Percentiles rank a stretch among this genome's conserved stretches.
Conservation (phyloP, 345 rosid species). For the Crucihimalaya himalaica region DNA sequence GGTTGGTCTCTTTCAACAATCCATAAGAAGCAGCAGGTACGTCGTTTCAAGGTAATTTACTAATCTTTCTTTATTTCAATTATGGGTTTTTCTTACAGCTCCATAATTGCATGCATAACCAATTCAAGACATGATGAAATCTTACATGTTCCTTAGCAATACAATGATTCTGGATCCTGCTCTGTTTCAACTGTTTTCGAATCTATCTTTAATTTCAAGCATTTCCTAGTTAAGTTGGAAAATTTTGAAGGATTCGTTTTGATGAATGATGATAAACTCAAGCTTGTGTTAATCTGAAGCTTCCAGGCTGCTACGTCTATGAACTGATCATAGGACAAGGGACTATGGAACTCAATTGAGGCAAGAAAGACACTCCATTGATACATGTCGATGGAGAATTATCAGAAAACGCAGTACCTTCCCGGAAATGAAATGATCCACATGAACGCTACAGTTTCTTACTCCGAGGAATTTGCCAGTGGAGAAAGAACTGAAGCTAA, state of each 20-base stretch:
- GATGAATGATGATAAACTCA: slow-evolving; percentile 24
- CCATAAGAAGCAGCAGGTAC: slow-evolving; percentile 39
- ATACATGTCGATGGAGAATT: slow-evolving; percentile 29
- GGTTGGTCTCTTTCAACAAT: slow-evolving; percentile 51
- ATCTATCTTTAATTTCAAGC: not conserved
- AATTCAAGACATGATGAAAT: slow-evolving; percentile 8
- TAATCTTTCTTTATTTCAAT: slow-evolving; percentile 25
- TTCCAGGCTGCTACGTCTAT: not conserved
- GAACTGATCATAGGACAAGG: slow-evolving; percentile 45
- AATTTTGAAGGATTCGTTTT: not conserved
- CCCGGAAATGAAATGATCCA: slow-evolving; percentile 26
- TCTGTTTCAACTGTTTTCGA: slow-evolving; percentile 1
- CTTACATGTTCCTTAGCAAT: slow-evolving; percentile 22
- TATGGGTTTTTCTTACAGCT: slow-evolving; percentile 15
- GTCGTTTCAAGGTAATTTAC: slow-evolving; percentile 56
- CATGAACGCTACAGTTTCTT: slow-evolving; percentile 37
- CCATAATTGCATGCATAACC: slow-evolving; percentile 31
- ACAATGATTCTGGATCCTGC: slow-evolving; percentile 4
- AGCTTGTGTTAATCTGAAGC: slow-evolving; percentile 13
- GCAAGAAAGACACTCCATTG: slow-evolving; percentile 51
- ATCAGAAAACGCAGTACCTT: slow-evolving; percentile 14
- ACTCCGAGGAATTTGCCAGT: slow-evolving; percentile 40
- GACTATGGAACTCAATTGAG: slow-evolving; percentile 41
- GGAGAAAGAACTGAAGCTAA: slow-evolving; percentile 43
- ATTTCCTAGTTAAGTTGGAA: not conserved